phyloP scores from a whole-genome alignment of 768 basidiomycete genomes.

The Hericium rajendrae region DNA sequence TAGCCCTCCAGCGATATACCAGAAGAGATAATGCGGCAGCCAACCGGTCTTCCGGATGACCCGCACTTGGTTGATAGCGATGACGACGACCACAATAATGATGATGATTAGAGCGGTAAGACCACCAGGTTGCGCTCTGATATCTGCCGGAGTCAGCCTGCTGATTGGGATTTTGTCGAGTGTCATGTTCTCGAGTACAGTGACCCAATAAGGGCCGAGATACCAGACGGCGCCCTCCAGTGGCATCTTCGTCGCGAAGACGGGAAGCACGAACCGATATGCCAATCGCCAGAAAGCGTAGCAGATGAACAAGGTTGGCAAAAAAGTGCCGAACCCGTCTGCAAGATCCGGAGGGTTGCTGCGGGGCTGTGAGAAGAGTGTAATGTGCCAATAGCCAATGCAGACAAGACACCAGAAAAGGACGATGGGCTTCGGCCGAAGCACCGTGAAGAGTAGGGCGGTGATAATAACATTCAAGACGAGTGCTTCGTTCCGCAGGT shows the following conservation, averaged over 20 bases:
- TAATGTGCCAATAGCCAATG: constrained; percentile 80
- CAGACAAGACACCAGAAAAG: constrained; percentile 71
- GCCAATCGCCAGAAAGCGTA: constrained; percentile 75
- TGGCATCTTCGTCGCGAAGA: constrained; percentile 48
- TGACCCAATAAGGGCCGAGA: constrained; percentile 70
- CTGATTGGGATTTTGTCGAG: constrained; percentile 66
- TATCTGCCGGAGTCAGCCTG: constrained; percentile 61
- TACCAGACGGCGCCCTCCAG: constrained; percentile 70
- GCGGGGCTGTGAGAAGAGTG: constrained; percentile 68
- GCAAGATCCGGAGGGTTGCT: constrained; percentile 59
- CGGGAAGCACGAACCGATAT: constrained; percentile 64
- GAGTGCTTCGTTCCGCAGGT: constrained; percentile 60
- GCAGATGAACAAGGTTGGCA: constrained; percentile 68
- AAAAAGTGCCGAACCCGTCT: constrained; percentile 65
- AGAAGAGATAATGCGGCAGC: constrained; percentile 65
- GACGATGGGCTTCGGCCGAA: constrained; percentile 62
- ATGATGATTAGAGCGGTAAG: constrained; percentile 62
- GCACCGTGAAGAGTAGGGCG: constrained; percentile 56
- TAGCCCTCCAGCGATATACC: constrained; percentile 63
- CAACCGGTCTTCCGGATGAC: constrained; percentile 80
- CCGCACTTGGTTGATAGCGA: constrained; percentile 69
- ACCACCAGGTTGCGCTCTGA: constrained; percentile 56
- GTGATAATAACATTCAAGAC: constrained; percentile 66
- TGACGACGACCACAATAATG: constrained; percentile 43
- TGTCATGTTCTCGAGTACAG: constrained; percentile 65